These are phyloP conservation scores for Esteya vermicola DNA, from an alignment of 2,329 filamentous ascomycete species.

Conservation along the genomic window DNA sequence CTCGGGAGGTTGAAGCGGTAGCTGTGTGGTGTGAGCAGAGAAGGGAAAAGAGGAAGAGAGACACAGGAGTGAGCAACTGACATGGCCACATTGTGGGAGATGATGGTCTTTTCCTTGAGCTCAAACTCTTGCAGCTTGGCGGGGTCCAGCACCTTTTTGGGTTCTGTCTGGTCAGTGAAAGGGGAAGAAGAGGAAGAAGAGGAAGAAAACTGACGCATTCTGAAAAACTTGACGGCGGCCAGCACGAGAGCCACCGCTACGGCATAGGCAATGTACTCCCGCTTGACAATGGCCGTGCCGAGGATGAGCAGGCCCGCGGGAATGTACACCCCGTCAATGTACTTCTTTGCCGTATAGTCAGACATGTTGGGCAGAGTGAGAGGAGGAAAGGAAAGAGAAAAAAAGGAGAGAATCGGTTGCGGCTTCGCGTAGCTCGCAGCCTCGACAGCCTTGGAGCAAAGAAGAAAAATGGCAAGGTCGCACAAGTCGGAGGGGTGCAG, in stretches of 20 bases:
- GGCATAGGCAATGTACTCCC: slow-evolving; percentile 61
- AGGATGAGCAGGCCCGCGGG: slow-evolving; percentile 66
- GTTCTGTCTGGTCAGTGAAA: slow-evolving; percentile 24
- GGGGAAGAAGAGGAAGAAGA: neutral
- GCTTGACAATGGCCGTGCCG: slow-evolving; percentile 65
- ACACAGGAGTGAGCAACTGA: slow-evolving; percentile 25
- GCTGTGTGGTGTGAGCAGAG: slow-evolving; percentile 28
- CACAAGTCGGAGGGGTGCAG: too few species aligned
- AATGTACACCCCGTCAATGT: slow-evolving; percentile 69
- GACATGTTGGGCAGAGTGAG: slow-evolving; percentile 16
- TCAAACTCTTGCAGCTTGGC: slow-evolving; percentile 82
- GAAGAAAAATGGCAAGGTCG: neutral
- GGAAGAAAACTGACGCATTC: slow-evolving; percentile 39
- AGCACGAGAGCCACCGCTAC: slow-evolving; percentile 50
- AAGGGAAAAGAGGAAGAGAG: too few species aligned
- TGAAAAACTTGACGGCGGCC: slow-evolving; percentile 57
- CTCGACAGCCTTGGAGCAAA: neutral
- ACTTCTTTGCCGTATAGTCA: slow-evolving; percentile 41
- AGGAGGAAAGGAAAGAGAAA: neutral
- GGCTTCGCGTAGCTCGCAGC: neutral
- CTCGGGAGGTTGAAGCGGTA: slow-evolving; percentile 86
- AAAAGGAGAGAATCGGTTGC: neutral
- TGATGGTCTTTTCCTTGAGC: slow-evolving; percentile 84
- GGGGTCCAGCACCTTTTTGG: slow-evolving; percentile 62
- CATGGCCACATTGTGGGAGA: slow-evolving; percentile 98